A percentile compares a stretch with the other conserved stretches of the same genome.
phyloP scores from a whole-genome alignment of 2,329 filamentous ascomycete species.

The Colletotrichum lupini region DNA sequence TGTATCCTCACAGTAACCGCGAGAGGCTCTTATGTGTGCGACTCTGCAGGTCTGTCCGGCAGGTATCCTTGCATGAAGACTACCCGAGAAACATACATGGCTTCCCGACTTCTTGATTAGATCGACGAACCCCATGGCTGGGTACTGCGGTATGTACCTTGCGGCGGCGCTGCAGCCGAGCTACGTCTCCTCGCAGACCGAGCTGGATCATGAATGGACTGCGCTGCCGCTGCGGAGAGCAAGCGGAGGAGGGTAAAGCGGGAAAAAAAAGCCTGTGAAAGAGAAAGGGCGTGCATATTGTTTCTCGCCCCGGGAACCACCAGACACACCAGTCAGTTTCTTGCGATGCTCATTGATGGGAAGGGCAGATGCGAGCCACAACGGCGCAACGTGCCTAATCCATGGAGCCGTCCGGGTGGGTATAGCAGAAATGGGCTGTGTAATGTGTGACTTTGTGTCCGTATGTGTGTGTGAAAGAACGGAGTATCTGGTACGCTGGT shows the following conservation, averaged over 20 bases:
- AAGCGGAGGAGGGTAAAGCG: not conserved
- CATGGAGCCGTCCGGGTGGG: conserved; percentile 31
- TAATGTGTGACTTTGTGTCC: not conserved
- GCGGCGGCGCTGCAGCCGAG: conserved; percentile 21
- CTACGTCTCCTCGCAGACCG: conserved; percentile 26
- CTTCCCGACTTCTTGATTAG: conserved; percentile 27
- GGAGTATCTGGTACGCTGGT: not conserved
- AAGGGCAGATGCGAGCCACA: conserved; percentile 31
- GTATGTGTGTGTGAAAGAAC: not conserved
- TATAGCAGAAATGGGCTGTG: conserved; percentile 7
- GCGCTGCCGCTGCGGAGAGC: conserved; percentile 4
- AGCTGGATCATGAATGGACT: conserved; percentile 7
- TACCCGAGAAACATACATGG: conserved; percentile 2
- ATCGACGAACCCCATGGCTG: conserved; percentile 34
- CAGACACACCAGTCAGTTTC: not conserved
- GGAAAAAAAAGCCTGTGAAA: conserved; percentile 11
- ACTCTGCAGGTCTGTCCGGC: conserved; percentile 21
- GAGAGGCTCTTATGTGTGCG: conserved; percentile 33
- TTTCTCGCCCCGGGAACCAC: not conserved
- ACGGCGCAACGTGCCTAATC: conserved; percentile 33
- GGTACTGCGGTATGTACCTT: not conserved
- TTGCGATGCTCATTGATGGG: not conserved
- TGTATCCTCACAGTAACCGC: conserved; percentile 2
- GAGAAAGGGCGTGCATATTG: conserved; percentile 3
- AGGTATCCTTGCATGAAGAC: conserved; percentile 29